Percentiles rank a stretch among this genome's conserved stretches.
These are phyloP conservation scores for Gossypium herbaceum DNA, from an alignment of 345 rosid genomes.

Conservation along the genomic window DNA sequence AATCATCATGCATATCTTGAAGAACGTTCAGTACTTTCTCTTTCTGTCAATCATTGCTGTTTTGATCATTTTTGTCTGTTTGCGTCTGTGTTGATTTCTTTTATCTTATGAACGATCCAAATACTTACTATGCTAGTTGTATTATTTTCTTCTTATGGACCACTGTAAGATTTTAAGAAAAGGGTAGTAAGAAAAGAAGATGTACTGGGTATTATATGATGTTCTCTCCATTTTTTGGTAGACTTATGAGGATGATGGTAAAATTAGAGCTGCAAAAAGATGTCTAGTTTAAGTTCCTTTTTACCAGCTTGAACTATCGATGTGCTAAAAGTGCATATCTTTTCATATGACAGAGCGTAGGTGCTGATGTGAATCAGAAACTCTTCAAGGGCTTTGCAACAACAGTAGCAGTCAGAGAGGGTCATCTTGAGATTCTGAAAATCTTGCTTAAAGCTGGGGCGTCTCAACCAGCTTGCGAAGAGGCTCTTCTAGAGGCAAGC, in stretches of 20 bases:
- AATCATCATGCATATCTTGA: slow-evolving; percentile 3
- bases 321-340: slow-evolving; percentile 20
- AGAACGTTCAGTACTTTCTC: slow-evolving; percentile 24
- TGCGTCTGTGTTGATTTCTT: slow-evolving; percentile 5
- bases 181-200: not conserved
- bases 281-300: not conserved
- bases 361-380: slow-evolving; percentile 95
- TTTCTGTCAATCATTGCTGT: slow-evolving; percentile 28
- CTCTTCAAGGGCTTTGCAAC: slow-evolving; percentile 91
- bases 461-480: slow-evolving; percentile 91
- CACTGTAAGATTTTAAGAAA: not conserved
- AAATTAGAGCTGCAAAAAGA: not conserved
- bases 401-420: slow-evolving; percentile 91
- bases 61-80: slow-evolving; percentile 20
- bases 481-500: slow-evolving; percentile 81
- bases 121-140: not conserved
- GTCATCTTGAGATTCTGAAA: slow-evolving; percentile 70
- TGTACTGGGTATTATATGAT: not conserved
- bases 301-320: not conserved
- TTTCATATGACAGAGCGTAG: slow-evolving; percentile 55
- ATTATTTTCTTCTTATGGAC: not conserved
- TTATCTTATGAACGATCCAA: not conserved
- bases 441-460: slow-evolving; percentile 91
- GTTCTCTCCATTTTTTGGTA: not conserved
- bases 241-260: not conserved